Base-by-base conservation (phyloP, 495 filamentous ascomycete genomes). In the Staphylotrichum tortipilum region DNA sequence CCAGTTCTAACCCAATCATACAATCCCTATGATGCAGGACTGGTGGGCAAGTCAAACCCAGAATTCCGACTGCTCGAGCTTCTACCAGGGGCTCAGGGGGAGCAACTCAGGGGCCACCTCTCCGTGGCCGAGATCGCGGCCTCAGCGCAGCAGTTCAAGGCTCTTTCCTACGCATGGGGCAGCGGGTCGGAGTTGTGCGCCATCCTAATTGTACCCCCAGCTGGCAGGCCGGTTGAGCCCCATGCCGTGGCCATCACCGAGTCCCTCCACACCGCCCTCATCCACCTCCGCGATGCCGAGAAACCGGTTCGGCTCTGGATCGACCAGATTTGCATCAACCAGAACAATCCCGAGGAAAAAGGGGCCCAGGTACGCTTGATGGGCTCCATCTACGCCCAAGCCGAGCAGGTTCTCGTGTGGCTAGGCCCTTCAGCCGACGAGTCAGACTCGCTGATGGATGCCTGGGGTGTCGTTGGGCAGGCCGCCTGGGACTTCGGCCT, bases 261-360 rank as follows among this genome's bases (percentile, higher is more conserved):
- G 8, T 41, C 38, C 6, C 38, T 41, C 4, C 22, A 41, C 22
- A 26, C 22, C 12, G 38, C 38, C 4, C 23, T 41, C 14, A 3
- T 24, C 4, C 38, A 41, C n/a, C 12, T 41, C 14, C 38, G 38
- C 5, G 14, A 26, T 3, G 3, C 22, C 12, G 14, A 4, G 1
- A 2, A 17, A 8, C 6, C 22, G 12, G 14, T 26, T 7, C 11
- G 22, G 22, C 5, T 55, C 4, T 57, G 55, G 52, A 55, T 57
- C 28, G 55, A 57, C 24, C 59, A 59, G 8, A 50, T 68, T 14
- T 68, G 65, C 48, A 66, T 68, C 44, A 52, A 68, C 40, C 65
- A 68, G 28, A 21, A 35, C 0, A 46, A 63, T 30, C 9, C 34
- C n/a, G 23, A 22, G 3, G 65, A 68, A 33, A 57, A 53, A 17